A percentile compares a stretch with the other conserved stretches of the same genome.
Evolutionary conservation across 202 grass and related monocot genomes (phyloP).

Genomic region (Elaeis oleifera): DNA sequence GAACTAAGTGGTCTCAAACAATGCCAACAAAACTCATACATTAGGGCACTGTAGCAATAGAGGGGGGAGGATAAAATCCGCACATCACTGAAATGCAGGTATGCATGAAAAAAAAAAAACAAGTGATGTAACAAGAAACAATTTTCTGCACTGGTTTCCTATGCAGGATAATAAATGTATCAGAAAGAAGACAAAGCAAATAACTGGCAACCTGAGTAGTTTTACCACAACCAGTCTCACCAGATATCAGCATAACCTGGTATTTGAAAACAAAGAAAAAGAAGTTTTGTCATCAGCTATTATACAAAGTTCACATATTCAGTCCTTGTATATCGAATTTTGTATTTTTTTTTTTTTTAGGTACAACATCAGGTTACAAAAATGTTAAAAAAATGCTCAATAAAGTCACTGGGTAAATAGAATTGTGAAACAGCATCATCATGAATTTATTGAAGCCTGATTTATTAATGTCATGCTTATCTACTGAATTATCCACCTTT

Average conservation of each 20-base stretch:
- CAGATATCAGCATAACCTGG: conserved; percentile 97
- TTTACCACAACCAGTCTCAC: conserved; percentile 98
- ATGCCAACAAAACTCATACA: background rate
- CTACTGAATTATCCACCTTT: no score
- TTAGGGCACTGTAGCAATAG: no score
- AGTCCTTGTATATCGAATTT: no score
- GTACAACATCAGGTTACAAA: no score
- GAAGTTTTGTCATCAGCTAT: no score
- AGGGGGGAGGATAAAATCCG: background rate
- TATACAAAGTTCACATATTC: no score
- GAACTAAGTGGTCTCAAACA: background rate
- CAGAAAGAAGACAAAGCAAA: conserved; percentile 17
- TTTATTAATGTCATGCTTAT: no score
- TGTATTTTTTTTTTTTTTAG: no score
- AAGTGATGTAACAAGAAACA: conserved; percentile 11
- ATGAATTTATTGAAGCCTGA: no score
- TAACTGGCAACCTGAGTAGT: conserved; percentile 69
- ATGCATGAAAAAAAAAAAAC: background rate
- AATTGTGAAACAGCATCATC: no score
- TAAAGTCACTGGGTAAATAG: no score
- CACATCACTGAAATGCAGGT: background rate
- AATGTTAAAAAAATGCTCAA: no score
- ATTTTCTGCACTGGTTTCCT: conserved; percentile 1
- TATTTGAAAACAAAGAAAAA: conserved; percentile 18
- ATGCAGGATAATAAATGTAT: background rate